A percentile compares a stretch with the other conserved stretches of the same genome.
These are phyloP conservation scores for Rhodotorula glutinis DNA, from an alignment of 1,284 basidiomycete species.

Conservation along the genomic window DNA sequence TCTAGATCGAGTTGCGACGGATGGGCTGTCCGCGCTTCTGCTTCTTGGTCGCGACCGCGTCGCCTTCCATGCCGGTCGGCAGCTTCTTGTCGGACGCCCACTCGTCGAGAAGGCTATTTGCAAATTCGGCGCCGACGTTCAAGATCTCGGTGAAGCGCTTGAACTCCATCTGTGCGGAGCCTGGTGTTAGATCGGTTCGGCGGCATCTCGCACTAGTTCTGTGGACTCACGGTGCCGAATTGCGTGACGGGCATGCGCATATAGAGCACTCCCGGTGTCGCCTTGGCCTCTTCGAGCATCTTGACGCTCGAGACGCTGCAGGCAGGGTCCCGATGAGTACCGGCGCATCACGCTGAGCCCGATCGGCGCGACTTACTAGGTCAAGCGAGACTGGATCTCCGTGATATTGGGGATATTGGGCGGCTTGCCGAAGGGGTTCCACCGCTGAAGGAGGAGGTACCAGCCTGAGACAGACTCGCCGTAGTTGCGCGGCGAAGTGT, in stretches of 20 bases:
- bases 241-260: slow-evolving; percentile 76
- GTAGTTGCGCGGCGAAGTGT: slow-evolving; percentile 90
- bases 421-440: slow-evolving; percentile 53
- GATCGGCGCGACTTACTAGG: slow-evolving; percentile 65
- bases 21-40: slow-evolving; percentile 68
- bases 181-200: slow-evolving; percentile 32
- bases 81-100: slow-evolving; percentile 79
- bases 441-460: slow-evolving; percentile 91
- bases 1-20: slow-evolving; percentile 65
- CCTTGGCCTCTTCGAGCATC: slow-evolving; percentile 91
- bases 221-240: slow-evolving; percentile 38
- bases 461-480: slow-evolving; percentile 95
- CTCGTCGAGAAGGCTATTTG: slow-evolving; percentile 67
- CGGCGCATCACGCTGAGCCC: not conserved
- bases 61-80: slow-evolving; percentile 64
- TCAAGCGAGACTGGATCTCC: slow-evolving; percentile 90
- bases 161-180: slow-evolving; percentile 55
- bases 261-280: slow-evolving; percentile 80
- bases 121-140: slow-evolving; percentile 74
- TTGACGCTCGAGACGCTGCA: slow-evolving; percentile 88
- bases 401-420: slow-evolving; percentile 84
- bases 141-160: slow-evolving; percentile 67
- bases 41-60: slow-evolving; percentile 51
- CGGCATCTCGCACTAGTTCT: not conserved
- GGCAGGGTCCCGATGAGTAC: slow-evolving; percentile 15